A percentile compares a stretch with the other conserved stretches of the same genome.
These are phyloP conservation scores for Paraconiothyrium sp. DNA, from an alignment of 2,329 filamentous ascomycete species.

Conservation along the genomic window DNA sequence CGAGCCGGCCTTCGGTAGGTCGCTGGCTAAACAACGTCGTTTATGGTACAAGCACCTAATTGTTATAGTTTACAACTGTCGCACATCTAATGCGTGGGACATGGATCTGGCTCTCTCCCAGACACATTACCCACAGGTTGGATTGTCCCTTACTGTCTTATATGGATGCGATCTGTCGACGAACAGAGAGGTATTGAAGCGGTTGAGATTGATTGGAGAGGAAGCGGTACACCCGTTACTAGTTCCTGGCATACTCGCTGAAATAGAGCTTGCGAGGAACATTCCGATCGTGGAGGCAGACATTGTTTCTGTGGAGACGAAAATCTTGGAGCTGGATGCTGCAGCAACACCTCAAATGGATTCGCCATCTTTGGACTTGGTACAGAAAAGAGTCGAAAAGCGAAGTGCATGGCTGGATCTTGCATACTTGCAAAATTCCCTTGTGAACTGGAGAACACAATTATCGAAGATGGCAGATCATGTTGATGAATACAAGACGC, in stretches of 20 bases:
- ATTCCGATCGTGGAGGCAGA: slow-evolving; percentile 23
- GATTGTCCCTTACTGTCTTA: slow-evolving; percentile 27
- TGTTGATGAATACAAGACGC: no score
- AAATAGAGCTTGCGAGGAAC: slow-evolving; percentile 26
- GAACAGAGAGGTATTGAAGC: slow-evolving; percentile 22
- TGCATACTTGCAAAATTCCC: slow-evolving; percentile 26
- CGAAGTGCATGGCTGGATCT: slow-evolving; percentile 28
- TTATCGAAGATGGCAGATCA: slow-evolving; percentile 21
- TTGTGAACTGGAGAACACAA: slow-evolving; percentile 31
- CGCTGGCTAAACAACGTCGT: no score
- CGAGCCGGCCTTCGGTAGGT: slow-evolving; percentile 21
- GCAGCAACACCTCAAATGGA: neutral
- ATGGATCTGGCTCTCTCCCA: slow-evolving; percentile 27
- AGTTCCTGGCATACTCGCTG: slow-evolving; percentile 26
- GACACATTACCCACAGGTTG: slow-evolving; percentile 21
- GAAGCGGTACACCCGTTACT: slow-evolving; percentile 29
- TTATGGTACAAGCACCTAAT: no score
- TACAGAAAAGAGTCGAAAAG: slow-evolving; percentile 23
- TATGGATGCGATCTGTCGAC: slow-evolving; percentile 22
- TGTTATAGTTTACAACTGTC: slow-evolving; percentile 30
- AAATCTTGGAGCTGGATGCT: slow-evolving; percentile 26
- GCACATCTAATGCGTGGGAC: slow-evolving; percentile 28
- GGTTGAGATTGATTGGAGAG: slow-evolving; percentile 13
- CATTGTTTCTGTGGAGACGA: slow-evolving; percentile 24
- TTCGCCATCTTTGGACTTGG: slow-evolving; percentile 5